Evolutionary conservation across 305 asterid species (phyloP).

Genomic region (Fraxinus latifolia): DNA sequence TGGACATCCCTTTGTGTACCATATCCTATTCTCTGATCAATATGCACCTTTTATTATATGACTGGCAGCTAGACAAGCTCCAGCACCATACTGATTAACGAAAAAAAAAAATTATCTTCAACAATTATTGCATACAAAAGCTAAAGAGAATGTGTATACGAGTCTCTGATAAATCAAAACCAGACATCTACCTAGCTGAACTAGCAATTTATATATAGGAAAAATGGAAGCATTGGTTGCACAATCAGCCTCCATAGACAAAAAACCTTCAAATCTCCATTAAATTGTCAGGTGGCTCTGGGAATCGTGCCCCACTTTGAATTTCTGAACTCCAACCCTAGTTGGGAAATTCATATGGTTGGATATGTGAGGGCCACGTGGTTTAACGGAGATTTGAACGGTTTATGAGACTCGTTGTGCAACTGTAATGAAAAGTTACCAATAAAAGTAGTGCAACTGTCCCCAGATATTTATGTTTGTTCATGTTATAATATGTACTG

Average conservation of each 20-base stretch:
- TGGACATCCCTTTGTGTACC: constrained; percentile 70
- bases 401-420: not conserved
- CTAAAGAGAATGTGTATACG: not conserved
- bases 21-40: constrained; percentile 36
- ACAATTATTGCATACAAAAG: not conserved
- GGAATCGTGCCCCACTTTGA: not conserved
- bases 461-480: not conserved
- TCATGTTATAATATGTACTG: not conserved
- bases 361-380: not conserved
- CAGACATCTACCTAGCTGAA: not conserved
- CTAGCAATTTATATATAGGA: not conserved
- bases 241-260: not conserved
- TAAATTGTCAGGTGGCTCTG: not conserved
- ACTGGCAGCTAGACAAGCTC: constrained; percentile 47
- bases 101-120: not conserved
- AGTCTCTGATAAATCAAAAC: not conserved
- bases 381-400: not conserved
- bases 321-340: not conserved
- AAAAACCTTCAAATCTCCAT: not conserved
- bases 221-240: not conserved
- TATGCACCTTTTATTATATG: constrained; percentile 38
- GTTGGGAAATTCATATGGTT: not conserved
- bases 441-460: not conserved
- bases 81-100: constrained; percentile 40
- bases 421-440: not conserved